phyloP scores from a whole-genome alignment of 345 rosid genomes.

The Hypericum perforatum region DNA sequence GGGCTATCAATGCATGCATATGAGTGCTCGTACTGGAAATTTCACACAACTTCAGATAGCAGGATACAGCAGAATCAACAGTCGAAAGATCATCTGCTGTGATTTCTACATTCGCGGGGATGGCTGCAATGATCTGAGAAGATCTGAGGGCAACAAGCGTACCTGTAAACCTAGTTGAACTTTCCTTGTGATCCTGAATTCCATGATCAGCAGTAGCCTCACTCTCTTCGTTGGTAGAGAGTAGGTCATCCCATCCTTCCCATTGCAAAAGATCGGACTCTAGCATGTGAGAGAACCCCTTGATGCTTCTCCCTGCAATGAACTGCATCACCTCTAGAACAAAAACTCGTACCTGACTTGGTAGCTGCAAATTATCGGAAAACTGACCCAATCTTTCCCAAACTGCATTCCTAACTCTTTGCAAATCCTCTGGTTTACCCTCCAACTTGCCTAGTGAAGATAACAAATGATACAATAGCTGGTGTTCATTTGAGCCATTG shows the following conservation, averaged over 20 bases:
- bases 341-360: conserved; percentile 64
- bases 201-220: conserved; percentile 26
- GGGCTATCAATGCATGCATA: conserved; percentile 46
- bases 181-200: conserved; percentile 37
- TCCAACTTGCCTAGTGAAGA: conserved; percentile 76
- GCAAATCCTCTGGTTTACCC: conserved; percentile 55
- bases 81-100: conserved; percentile 52
- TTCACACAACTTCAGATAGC: conserved; percentile 60
- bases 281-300: conserved; percentile 47
- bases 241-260: conserved; percentile 72
- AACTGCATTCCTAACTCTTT: conserved; percentile 52
- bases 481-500: conserved; percentile 34
- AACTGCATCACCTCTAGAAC: conserved; percentile 83
- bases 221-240: conserved; percentile 34
- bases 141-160: conserved; percentile 89
- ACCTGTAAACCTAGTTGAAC: conserved; percentile 57
- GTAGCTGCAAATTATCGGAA: conserved; percentile 67
- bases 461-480: conserved; percentile 45
- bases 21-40: conserved; percentile 39
- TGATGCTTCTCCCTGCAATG: conserved; percentile 45
- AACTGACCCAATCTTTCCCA: conserved; percentile 67
- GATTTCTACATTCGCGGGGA: conserved; percentile 58
- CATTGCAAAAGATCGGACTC: conserved; percentile 53
- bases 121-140: conserved; percentile 54
- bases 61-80: conserved; percentile 46